Evolutionary conservation across 2,329 filamentous ascomycete species (phyloP).

Genomic region (Aspergillus candidus): DNA sequence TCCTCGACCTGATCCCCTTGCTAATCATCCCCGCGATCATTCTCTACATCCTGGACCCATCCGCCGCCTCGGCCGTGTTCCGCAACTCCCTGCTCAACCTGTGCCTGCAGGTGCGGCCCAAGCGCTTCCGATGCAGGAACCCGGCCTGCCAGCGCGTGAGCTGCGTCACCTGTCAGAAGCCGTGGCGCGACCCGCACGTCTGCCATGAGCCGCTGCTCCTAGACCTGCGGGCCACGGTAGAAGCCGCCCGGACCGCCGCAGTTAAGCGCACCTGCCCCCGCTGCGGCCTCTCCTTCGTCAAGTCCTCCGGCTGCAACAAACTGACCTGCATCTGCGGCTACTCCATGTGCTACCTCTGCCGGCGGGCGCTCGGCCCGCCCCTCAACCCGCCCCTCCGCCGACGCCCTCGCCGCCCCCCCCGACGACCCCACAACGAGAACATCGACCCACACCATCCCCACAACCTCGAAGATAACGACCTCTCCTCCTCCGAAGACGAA

Average conservation of each 20-base stretch:
- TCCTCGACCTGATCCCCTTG: conserved; percentile 41
- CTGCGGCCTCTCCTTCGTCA: conserved; percentile 89
- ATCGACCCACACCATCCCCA: conserved; percentile 34
- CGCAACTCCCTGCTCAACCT: conserved; percentile 59
- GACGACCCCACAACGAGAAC: conserved; percentile 15
- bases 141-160: conserved; percentile 63
- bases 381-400: conserved; percentile 9
- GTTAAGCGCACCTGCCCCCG: conserved; percentile 92
- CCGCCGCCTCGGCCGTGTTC: conserved; percentile 48
- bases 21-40: conserved; percentile 50
- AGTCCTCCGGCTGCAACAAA: conserved; percentile 92
- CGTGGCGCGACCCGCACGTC: conserved; percentile 81
- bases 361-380: conserved; percentile 52
- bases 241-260: conserved; percentile 86
- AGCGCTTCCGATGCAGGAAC: conserved; percentile 71
- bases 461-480: conserved; percentile 5
- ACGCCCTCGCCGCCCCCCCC: conserved; percentile 6
- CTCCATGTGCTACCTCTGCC: conserved; percentile 96
- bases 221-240: conserved; percentile 79
- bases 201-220: conserved; percentile 81
- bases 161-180: conserved; percentile 74
- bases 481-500: too few species aligned
- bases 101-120: conserved; percentile 63
- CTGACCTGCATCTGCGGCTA: conserved; percentile 93
- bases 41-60: conserved; percentile 51